Conservation (phyloP, 345 rosid genomes). For the Citrus sp. region DNA sequence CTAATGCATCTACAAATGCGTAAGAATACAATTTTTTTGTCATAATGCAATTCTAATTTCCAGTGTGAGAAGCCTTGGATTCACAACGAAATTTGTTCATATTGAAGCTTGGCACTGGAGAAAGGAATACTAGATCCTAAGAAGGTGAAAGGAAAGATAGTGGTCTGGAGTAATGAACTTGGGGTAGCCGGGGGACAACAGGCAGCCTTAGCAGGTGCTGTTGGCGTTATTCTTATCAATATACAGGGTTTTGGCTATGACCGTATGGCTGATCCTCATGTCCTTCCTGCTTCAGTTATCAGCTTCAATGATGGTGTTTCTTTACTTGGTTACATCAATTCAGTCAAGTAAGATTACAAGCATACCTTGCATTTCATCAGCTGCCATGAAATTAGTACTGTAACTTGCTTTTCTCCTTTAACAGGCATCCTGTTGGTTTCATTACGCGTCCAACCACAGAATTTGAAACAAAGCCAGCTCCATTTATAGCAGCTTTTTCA, state of each 20-base stretch:
- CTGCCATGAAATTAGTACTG: not conserved
- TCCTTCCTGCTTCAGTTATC: conserved; percentile 71
- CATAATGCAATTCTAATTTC: not conserved
- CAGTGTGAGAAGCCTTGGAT: not conserved
- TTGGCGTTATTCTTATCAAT: conserved; percentile 74
- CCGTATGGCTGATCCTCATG: conserved; percentile 51
- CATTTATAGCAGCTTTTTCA: conserved; percentile 75
- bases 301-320: conserved; percentile 41
- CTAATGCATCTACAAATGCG: conserved; percentile 68
- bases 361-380: not conserved
- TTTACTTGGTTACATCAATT: conserved; percentile 48
- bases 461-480: conserved; percentile 53
- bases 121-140: no score
- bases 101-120: no score
- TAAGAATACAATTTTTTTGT: conserved; percentile 25
- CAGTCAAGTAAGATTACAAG: conserved; percentile 34
- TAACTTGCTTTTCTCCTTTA: not conserved
- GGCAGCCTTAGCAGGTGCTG: conserved; percentile 62
- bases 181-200: no score
- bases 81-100: not conserved
- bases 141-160: no score
- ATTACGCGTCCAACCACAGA: conserved; percentile 37
- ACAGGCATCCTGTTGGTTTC: conserved; percentile 56
- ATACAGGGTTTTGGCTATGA: no score
- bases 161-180: no score